These are phyloP conservation scores for Cryptosporidium viatorum DNA, from an alignment of 169 alveolate genomes.

Conservation along the genomic window DNA sequence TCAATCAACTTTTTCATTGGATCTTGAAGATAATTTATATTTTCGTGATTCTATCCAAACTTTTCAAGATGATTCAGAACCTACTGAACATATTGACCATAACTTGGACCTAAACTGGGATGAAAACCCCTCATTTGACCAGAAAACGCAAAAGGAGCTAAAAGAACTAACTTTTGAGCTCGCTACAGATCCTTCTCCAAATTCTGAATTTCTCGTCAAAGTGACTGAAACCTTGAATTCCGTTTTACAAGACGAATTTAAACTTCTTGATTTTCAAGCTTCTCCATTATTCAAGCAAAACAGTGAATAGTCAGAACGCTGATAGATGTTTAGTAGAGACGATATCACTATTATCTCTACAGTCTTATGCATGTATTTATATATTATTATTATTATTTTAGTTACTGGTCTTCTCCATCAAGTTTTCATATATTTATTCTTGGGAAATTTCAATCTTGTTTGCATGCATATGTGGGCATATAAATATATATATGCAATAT, in stretches of 20 bases:
- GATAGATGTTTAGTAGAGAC: no score
- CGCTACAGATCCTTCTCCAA: background rate
- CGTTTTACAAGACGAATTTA: background rate
- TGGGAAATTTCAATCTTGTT: no score
- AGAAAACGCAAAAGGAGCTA: background rate
- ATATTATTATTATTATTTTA: no score
- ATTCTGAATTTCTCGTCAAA: background rate
- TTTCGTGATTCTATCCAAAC: background rate
- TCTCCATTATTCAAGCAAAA: background rate
- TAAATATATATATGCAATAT: no score
- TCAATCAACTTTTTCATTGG: background rate
- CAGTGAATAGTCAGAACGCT: no score
- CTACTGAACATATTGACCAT: background rate
- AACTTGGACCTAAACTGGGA: background rate
- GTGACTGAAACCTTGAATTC: slow-evolving; percentile 1
- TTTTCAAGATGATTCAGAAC: background rate
- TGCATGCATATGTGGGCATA: background rate
- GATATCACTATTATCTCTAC: background rate
- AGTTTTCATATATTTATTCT: background rate
- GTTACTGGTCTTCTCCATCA: background rate
- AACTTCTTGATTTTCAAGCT: background rate
- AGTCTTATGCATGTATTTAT: background rate
- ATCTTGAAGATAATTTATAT: background rate
- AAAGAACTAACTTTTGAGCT: slow-evolving; percentile 6
- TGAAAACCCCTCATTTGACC: background rate